phyloP scores from a whole-genome alignment of 176 grass and related monocot species.

The Cenchrus purpureus region DNA sequence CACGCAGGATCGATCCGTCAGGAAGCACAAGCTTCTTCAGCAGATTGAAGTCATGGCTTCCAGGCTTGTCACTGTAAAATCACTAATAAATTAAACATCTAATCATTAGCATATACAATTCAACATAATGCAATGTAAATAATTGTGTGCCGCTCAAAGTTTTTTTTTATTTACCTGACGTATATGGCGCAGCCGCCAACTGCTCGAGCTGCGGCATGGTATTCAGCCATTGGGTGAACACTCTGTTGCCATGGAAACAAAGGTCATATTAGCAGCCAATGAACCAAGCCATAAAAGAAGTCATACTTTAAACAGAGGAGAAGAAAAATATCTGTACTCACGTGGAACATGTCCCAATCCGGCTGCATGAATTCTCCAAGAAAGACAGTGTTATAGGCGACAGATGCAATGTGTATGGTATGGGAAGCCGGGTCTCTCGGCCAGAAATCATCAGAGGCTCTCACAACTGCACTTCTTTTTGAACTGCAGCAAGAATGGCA shows the following conservation, averaged over 20 bases:
- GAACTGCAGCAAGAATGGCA: slow-evolving; percentile 51
- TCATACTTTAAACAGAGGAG: background rate
- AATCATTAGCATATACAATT: background rate
- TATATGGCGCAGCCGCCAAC: slow-evolving; percentile 84
- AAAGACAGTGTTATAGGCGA: slow-evolving; percentile 73
- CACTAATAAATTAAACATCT: background rate
- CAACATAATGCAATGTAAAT: background rate
- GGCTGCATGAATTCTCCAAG: slow-evolving; percentile 88
- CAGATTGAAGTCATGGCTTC: slow-evolving; percentile 77
- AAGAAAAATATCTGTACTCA: slow-evolving; percentile 24
- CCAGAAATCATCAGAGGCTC: slow-evolving; percentile 93
- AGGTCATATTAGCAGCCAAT: background rate
- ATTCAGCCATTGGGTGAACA: slow-evolving; percentile 70
- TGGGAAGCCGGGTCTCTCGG: slow-evolving; percentile 76
- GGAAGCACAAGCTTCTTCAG: slow-evolving; percentile 85
- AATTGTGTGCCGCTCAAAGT: background rate
- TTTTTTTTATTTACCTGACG: slow-evolving; percentile 54
- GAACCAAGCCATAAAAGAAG: background rate
- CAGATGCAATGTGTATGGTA: slow-evolving; percentile 84
- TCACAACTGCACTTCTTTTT: slow-evolving; percentile 69
- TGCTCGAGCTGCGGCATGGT: slow-evolving; percentile 73
- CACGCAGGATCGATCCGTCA: slow-evolving; percentile 79
- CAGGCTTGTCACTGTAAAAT: slow-evolving; percentile 74
- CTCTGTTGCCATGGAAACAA: slow-evolving; percentile 41
- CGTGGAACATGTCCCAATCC: slow-evolving; percentile 98